Conservation (phyloP, 495 filamentous ascomycete genomes). For the Umbilicaria muhlenbergii region DNA sequence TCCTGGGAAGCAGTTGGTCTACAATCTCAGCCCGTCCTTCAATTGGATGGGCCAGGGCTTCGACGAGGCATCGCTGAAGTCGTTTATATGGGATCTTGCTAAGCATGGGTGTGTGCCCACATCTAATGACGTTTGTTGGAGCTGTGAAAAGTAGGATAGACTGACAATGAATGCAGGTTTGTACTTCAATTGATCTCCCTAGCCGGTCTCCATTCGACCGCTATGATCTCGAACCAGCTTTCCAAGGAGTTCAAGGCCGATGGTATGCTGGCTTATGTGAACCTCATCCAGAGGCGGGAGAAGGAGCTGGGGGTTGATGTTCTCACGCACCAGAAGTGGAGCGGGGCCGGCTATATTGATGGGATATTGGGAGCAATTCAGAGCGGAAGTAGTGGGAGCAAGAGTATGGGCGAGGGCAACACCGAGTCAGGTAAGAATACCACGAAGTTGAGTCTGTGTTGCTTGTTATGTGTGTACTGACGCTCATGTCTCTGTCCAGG, state of each 20-base stretch:
- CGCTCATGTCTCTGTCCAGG: no score
- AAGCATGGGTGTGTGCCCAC: slow-evolving; percentile 46
- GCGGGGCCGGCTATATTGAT: slow-evolving; percentile 82
- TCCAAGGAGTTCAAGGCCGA: slow-evolving; percentile 69
- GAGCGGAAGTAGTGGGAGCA: slow-evolving; percentile 70
- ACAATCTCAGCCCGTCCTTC: slow-evolving; percentile 91
- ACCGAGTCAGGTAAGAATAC: slow-evolving; percentile 40
- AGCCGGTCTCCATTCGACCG: slow-evolving; percentile 79
- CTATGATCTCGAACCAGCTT: slow-evolving; percentile 74
- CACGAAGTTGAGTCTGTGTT: slow-evolving; percentile 11
- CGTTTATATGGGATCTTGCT: slow-evolving; percentile 91
- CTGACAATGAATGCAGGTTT: slow-evolving; percentile 31
- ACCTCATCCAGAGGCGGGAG: slow-evolving; percentile 73
- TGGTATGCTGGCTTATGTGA: slow-evolving; percentile 92
- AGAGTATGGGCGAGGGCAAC: slow-evolving; percentile 73
- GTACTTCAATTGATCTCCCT: slow-evolving; percentile 86
- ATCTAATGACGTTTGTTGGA: no score
- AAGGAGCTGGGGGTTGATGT: slow-evolving; percentile 91
- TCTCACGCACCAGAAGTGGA: slow-evolving; percentile 97
- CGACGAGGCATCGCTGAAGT: slow-evolving; percentile 56
- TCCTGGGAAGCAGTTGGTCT: slow-evolving; percentile 80
- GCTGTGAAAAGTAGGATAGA: neutral
- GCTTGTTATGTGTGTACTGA: neutral
- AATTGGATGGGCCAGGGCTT: slow-evolving; percentile 98
- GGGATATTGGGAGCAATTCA: slow-evolving; percentile 85